Conservation (phyloP, 2,329 filamentous ascomycete species). For the Exophiala phaeomuriformis region DNA sequence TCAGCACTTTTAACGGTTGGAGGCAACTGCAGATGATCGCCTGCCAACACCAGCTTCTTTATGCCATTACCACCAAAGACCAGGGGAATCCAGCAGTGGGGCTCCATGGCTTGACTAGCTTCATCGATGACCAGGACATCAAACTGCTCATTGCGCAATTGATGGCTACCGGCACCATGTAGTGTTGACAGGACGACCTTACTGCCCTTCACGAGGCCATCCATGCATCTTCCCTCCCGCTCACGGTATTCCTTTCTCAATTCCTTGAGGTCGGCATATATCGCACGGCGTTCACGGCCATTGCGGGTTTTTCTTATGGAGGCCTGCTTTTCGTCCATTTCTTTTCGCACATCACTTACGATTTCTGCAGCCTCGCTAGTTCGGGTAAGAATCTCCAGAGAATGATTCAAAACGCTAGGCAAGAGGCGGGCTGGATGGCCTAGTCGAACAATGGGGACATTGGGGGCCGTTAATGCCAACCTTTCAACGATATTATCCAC, state of each 20-base stretch:
- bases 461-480: conserved; percentile 54
- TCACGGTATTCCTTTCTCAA: conserved; percentile 82
- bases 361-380: conserved; percentile 85
- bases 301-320: conserved; percentile 80
- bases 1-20: conserved; percentile 73
- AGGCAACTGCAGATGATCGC: conserved; percentile 88
- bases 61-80: conserved; percentile 47
- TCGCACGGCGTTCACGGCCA: conserved; percentile 68
- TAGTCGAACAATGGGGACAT: conserved; percentile 77
- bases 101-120: conserved; percentile 89
- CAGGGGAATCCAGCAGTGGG: conserved; percentile 92
- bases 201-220: conserved; percentile 64
- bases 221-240: conserved; percentile 73
- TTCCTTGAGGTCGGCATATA: conserved; percentile 79
- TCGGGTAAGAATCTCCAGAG: conserved; percentile 80
- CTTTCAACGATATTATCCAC: conserved; percentile 98
- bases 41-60: conserved; percentile 79
- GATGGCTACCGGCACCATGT: conserved; percentile 65
- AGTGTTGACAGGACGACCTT: conserved; percentile 88
- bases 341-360: conserved; percentile 78
- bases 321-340: conserved; percentile 88
- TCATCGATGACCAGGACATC: conserved; percentile 96
- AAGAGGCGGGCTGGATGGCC: conserved; percentile 88
- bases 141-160: conserved; percentile 69
- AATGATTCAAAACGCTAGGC: conserved; percentile 80